Base-by-base conservation (phyloP, 2,329 filamentous ascomycete genomes). In the Penicillium oxalicum region DNA sequence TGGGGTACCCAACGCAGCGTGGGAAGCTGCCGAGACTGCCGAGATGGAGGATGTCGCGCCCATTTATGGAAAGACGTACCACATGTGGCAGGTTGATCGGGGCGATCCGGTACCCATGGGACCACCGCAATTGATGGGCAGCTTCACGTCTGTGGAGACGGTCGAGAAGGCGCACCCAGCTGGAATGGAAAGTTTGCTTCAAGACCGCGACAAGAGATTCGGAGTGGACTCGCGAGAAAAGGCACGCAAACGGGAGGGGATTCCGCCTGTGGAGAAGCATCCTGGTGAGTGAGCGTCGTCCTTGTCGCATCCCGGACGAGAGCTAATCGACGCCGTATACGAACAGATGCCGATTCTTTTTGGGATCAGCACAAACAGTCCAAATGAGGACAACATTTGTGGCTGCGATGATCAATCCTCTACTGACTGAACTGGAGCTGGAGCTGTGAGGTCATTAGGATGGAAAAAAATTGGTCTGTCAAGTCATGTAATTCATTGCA, bases 71-170 rank as follows among this genome's bases (percentile, higher is more conserved):
- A 95, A 95, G 65, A 81, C 85, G 1, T 93, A 86, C 66, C 88
- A 95, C 65, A 74, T 93, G 37, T 95, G 90, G 89, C 87, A 94
- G 76, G 81, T 85, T 12, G 88, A 94, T 69, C 74, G 79, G 5
- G 87, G 87, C 0, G 81, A 91, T 61, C 67, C 71, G 44, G 60
- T 86, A 46, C 83, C 83, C 1, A 61, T 85, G 54, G 82, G 83
- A 0, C 63, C 70, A 52, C 82, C 83, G 47, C 69, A 83, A 67
- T 67, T 86, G 56, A 85, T 87, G 79, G 81, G 76, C 53, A 84
- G 82, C 59, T 83, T 75, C 54, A 64, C 53, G 3, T 58, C 61
- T 12, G 55, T 63, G 29, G 63, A 58, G 34, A 59, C 48, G 28
- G 60, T 65, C 13, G 49, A 57, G 40, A 35, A 53, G 50, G 58